Base-by-base conservation (phyloP, 176 grass and related monocot genomes). In the Chloris gayana region DNA sequence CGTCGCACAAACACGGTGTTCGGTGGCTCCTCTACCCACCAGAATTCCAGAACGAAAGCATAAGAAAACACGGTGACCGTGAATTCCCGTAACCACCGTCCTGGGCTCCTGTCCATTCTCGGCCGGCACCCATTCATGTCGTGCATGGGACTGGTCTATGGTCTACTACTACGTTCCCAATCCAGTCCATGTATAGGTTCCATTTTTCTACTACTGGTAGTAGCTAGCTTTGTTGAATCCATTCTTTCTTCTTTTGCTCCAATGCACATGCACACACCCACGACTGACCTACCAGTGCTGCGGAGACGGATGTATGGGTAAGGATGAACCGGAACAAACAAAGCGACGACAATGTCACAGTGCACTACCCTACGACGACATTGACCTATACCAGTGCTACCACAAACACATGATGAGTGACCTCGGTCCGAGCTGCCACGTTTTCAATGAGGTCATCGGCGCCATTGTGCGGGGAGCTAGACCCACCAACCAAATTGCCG, bases 371-470 rank as follows among this genome's bases (percentile, higher is more conserved):
- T 34, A 32, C 35, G n/a, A n/a, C n/a, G 9, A 56, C 49, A 69
- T 69, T 69, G 49, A 58, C 78, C 78, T 70, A n/a, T n/a, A 34
- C 29, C 17, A 9, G 7, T 44, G 41, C 41, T 42, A 21, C 1
- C 18, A 11, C 46, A 64, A 1, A 8, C 41, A 42, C 41, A 42
- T 42, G 41, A 42, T 1, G 29, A 42, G 18, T 9, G 34, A 17
- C 13, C 9, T 6, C 22, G 13, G 69, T 29, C 18, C 14, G 57
- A 38, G 21, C 74, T 19, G 62, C 65, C 18, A 56, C 80, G 45
- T 66, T 75, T 51, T 24, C 17, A 60, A 15, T 54, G 50, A 75
- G 34, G 71, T 27, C 70, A 83, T 14, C 56, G 24, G 53, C 10
- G 13, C 19, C 29, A 32, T 32, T 30, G 6, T 37, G 35, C 35